A percentile compares a stretch with the other conserved stretches of the same genome.
These are phyloP conservation scores for Pyrus betulifolia DNA, from an alignment of 306 rosid genomes.

Conservation along the genomic window DNA sequence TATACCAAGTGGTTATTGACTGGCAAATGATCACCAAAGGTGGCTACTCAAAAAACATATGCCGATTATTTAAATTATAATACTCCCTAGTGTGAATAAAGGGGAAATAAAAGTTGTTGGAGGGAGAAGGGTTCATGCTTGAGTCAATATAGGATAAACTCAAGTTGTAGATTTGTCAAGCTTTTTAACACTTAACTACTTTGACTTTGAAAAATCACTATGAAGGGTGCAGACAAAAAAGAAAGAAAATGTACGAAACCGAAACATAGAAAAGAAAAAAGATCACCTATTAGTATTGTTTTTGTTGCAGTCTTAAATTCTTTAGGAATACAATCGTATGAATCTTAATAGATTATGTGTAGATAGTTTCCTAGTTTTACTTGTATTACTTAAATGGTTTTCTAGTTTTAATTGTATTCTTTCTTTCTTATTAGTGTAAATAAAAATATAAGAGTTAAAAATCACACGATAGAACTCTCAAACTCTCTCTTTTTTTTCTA, in stretches of 20 bases:
- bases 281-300: no score
- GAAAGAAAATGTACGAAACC: not conserved
- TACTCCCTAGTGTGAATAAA: not conserved
- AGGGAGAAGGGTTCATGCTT: not conserved
- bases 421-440: no score
- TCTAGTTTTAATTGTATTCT: no score
- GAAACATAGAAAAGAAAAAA: no score
- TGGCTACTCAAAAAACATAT: not conserved
- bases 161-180: not conserved
- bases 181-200: not conserved
- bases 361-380: no score
- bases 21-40: not conserved
- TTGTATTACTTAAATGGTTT: no score
- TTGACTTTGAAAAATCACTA: not conserved
- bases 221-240: not conserved
- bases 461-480: no score
- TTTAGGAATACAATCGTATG: no score
- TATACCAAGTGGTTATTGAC: not conserved
- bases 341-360: no score
- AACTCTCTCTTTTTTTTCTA: no score
- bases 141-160: not conserved
- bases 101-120: not conserved
- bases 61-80: not conserved
- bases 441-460: no score
- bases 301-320: no score